Evolutionary conservation across 208 protist species (phyloP), one percentile per base, ranked within the genome.

Genomic region (Endotrypanum monterogeii): DNA sequence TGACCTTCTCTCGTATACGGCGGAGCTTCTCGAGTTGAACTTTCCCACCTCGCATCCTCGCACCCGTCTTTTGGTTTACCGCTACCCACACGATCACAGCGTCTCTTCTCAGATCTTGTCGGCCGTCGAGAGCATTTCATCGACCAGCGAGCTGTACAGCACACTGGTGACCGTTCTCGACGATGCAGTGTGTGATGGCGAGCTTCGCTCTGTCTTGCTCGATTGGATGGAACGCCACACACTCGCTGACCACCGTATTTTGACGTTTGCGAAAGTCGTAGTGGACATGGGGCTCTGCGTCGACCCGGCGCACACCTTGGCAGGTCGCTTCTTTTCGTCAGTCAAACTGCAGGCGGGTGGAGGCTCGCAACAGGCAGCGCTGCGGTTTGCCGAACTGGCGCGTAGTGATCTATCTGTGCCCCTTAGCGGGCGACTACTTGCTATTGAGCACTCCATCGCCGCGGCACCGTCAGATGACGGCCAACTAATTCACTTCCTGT

Each of bases 171-270:
- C 77, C 8, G 67, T 81, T 41, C 77, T 92, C 7, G 73, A 78
- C 61, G 76, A 66, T 11, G 32, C 74, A 25, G 83, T 84, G 48
- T 83, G 80, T 50, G 76, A 84, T 25, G 50, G 68, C 60, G 69
- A 67, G 37, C 82, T 94, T 18, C 79, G 78, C 20, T 46, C 57
- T 5, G 70, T 83, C 35, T 63, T 94, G 65, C 58, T 93, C 28
- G 71, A 86, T 41, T 96, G 89, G 89, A 91, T 96, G 83, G 80
- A 87, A 74, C 30, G 80, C 61, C 86, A 87, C 78, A 52, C 73
- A 4, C 86, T 94, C 63, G 87, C 88, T 28, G 89, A 96, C 75
- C 48, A 61, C 14, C 82, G 87, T 18, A 76, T 93, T 60, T 76
- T 82, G 32, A 78, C 66, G 11, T 94, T 93, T 60, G 92, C 91